Evolutionary conservation across 225 moss, liverwort and hornwort genomes (phyloP).

Genomic region (Polytrichum commune): DNA sequence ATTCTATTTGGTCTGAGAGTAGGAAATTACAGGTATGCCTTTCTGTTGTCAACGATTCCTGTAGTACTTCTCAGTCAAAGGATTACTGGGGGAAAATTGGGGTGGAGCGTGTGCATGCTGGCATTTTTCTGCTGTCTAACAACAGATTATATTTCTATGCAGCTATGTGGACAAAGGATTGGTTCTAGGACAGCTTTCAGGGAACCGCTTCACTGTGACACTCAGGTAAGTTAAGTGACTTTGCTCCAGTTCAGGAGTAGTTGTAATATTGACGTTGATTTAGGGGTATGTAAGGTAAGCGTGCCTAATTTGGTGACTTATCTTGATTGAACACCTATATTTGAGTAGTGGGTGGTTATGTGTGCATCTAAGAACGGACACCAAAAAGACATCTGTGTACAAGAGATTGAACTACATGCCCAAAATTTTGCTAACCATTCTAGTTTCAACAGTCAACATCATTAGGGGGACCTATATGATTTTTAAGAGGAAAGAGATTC

Average conservation of each 20-base stretch:
- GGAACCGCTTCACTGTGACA: conserved; percentile 80
- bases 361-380: too few relatives aligned
- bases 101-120: too few relatives aligned
- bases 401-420: too few relatives aligned
- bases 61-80: background rate
- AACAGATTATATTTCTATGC: conserved; percentile 22
- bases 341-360: too few relatives aligned
- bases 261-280: conserved; percentile 3
- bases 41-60: background rate
- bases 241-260: conserved; percentile 9
- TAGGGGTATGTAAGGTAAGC: conserved; percentile 5
- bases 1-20: conserved; percentile 82
- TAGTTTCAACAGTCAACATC: too few relatives aligned
- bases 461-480: too few relatives aligned
- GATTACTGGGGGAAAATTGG: too few relatives aligned
- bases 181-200: conserved; percentile 79
- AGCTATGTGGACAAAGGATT: conserved; percentile 84
- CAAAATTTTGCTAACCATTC: too few relatives aligned
- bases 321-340: too few relatives aligned
- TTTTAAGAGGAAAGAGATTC: too few relatives aligned
- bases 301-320: too few relatives aligned
- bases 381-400: too few relatives aligned
- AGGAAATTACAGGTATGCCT: conserved; percentile 83
- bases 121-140: background rate
- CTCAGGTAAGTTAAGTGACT: conserved; percentile 59